Conservation (phyloP, 176 grass and related monocot species). For the Juncus inflexus region DNA sequence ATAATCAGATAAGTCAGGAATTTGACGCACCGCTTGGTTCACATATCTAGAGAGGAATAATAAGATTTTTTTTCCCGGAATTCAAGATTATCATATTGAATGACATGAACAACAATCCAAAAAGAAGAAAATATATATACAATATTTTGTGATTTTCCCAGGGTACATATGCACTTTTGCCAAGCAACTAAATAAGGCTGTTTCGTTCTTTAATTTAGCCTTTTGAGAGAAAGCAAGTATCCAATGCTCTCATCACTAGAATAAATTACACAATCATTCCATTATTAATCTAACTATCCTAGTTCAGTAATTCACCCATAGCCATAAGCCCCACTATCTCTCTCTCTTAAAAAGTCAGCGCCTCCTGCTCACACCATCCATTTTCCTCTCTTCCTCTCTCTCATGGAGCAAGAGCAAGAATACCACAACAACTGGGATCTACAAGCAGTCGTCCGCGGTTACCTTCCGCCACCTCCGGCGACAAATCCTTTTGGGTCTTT, state of each 20-base stretch:
- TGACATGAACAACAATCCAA: too few relatives aligned
- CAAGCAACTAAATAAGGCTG: too few relatives aligned
- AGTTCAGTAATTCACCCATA: not conserved
- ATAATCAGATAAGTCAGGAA: too few relatives aligned
- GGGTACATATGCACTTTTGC: too few relatives aligned
- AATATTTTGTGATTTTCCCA: too few relatives aligned
- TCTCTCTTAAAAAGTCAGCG: constrained; percentile 4
- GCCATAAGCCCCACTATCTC: not conserved
- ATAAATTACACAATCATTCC: not conserved
- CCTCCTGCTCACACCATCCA: too few relatives aligned
- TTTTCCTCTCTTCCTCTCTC: constrained; percentile 8
- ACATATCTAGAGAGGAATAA: too few relatives aligned
- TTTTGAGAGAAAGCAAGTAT: constrained; percentile 19
- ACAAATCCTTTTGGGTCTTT: constrained; percentile 28
- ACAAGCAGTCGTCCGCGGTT: constrained; percentile 50
- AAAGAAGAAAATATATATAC: too few relatives aligned
- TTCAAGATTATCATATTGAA: too few relatives aligned
- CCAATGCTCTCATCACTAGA: constrained; percentile 11
- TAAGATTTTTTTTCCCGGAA: too few relatives aligned
- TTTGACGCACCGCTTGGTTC: too few relatives aligned
- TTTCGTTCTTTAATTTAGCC: constrained; percentile 1
- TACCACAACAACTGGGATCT: constrained; percentile 75
- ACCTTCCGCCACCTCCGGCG: constrained; percentile 1
- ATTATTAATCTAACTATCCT: not conserved
- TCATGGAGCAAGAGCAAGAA: constrained; percentile 18